Percentiles rank a stretch among this genome's conserved stretches.
Conservation (phyloP, 108 stramenopile species). For the Aureococcus anophagefferens region DNA sequence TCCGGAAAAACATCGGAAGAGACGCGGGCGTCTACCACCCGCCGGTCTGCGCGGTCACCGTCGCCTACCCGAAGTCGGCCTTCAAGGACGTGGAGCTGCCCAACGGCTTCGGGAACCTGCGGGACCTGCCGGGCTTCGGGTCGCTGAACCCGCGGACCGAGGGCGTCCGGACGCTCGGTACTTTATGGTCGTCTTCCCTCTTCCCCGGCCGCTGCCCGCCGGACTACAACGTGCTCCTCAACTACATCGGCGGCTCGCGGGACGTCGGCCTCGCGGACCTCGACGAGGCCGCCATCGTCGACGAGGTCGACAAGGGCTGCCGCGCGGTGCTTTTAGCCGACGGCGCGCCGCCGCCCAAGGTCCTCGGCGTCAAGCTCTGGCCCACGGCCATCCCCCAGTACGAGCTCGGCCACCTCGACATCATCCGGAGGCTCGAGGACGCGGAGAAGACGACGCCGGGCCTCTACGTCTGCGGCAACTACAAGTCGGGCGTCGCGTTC, state of each 20-base stretch:
- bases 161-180: constrained; percentile 77
- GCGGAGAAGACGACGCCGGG: constrained; percentile 51
- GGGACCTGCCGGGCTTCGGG: constrained; percentile 79
- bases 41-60: constrained; percentile 78
- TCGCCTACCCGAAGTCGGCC: constrained; percentile 78
- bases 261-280: constrained; percentile 74
- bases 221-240: constrained; percentile 76
- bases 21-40: constrained; percentile 69
- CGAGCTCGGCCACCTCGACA: constrained; percentile 62
- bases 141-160: constrained; percentile 72
- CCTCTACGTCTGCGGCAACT: constrained; percentile 79
- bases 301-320: constrained; percentile 72
- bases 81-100: constrained; percentile 73
- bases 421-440: constrained; percentile 50
- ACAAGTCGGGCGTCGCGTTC: constrained; percentile 84
- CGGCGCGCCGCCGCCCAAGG: constrained; percentile 68
- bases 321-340: constrained; percentile 64
- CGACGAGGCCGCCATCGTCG: constrained; percentile 68
- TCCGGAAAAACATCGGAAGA: constrained; percentile 45
- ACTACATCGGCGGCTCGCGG: constrained; percentile 87
- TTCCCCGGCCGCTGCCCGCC: constrained; percentile 81
- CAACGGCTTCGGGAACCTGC: constrained; percentile 59
- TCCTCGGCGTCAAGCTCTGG: constrained; percentile 76
- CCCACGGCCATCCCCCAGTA: constrained; percentile 88
- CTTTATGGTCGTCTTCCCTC: constrained; percentile 80